phyloP scores from a whole-genome alignment of 306 rosid genomes.

The Canavalia ensiformis region DNA sequence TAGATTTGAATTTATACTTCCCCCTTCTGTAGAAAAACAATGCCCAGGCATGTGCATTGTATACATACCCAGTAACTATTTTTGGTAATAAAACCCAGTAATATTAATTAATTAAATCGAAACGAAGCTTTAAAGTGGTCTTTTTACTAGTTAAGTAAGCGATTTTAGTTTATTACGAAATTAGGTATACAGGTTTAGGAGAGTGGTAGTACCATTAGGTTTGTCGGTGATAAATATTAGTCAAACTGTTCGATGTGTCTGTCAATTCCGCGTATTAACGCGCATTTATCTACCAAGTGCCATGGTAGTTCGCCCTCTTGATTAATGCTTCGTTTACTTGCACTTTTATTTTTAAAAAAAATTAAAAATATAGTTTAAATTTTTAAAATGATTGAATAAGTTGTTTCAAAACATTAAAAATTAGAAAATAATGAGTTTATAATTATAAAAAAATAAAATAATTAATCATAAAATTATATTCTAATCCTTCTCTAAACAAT shows the following conservation, averaged over 20 bases:
- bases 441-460: too few species aligned
- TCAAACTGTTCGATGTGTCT: slow-evolving; percentile 19
- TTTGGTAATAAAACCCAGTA: too few species aligned
- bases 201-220: background rate
- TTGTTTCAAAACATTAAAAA: background rate
- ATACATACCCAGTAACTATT: background rate
- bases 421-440: background rate
- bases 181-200: background rate
- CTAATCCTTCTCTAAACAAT: background rate
- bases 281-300: background rate
- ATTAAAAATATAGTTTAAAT: too few species aligned
- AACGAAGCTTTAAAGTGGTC: background rate
- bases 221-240: slow-evolving; percentile 22
- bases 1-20: slow-evolving; percentile 6
- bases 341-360: background rate
- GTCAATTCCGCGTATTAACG: slow-evolving; percentile 33
- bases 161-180: background rate
- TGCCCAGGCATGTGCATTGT: background rate
- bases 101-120: background rate
- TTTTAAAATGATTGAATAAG: background rate
- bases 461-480: background rate
- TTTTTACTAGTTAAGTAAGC: too few species aligned
- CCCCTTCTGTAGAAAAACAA: background rate
- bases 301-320: background rate
- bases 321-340: background rate